phyloP scores from a whole-genome alignment of 257 asterid genomes.

The Striga asiatica region DNA sequence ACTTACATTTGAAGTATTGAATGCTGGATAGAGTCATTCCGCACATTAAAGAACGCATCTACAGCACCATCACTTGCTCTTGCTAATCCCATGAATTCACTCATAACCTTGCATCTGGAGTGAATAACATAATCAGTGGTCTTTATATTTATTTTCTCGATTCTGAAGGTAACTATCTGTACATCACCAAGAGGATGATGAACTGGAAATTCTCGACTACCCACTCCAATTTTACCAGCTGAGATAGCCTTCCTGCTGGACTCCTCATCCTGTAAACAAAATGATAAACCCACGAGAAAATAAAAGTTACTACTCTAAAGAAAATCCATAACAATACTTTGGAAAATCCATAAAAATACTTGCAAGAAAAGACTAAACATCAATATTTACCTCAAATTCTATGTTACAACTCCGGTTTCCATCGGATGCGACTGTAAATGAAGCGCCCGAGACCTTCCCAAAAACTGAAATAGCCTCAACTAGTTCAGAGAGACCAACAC shows the following conservation, averaged over 20 bases:
- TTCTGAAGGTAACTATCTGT: constrained; percentile 27
- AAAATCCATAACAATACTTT: background rate
- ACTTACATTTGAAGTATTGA: constrained; percentile 26
- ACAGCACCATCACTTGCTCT: constrained; percentile 26
- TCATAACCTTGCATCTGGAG: constrained; percentile 29
- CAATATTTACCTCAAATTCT: constrained; percentile 29
- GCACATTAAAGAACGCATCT: constrained; percentile 36
- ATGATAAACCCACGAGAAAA: constrained; percentile 2
- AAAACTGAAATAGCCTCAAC: constrained; percentile 32
- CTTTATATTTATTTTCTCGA: constrained; percentile 25
- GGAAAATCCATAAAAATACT: background rate
- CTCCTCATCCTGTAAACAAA: constrained; percentile 27
- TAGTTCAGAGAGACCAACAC: constrained; percentile 23
- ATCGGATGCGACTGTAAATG: constrained; percentile 16
- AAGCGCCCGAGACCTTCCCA: constrained; percentile 37
- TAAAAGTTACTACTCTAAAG: background rate
- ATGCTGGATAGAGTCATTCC: constrained; percentile 11
- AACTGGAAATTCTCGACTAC: constrained; percentile 21
- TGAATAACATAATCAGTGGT: constrained; percentile 26
- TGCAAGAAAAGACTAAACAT: background rate
- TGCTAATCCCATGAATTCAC: constrained; percentile 37
- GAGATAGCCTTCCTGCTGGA: constrained; percentile 27
- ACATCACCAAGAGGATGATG: constrained; percentile 13
- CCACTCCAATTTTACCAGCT: constrained; percentile 26
- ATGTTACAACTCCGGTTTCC: constrained; percentile 24